A percentile compares a stretch with the other conserved stretches of the same genome.
phyloP scores from a whole-genome alignment of 2,329 filamentous ascomycete genomes.

The Uncinocarpus reesii region DNA sequence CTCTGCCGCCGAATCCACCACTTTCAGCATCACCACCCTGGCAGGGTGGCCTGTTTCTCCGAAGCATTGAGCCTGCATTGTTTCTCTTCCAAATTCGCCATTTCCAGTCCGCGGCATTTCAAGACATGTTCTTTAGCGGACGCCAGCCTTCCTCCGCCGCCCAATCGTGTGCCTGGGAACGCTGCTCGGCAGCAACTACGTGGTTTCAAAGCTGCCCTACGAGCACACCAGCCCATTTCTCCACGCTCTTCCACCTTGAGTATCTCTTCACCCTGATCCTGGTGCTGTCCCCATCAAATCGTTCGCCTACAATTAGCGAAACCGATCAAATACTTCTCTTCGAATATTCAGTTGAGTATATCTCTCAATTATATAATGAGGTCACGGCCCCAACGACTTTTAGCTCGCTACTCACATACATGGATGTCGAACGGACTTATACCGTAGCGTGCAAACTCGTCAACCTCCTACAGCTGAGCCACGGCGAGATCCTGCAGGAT shows the following conservation, averaged over 20 bases:
- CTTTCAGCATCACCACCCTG: constrained; percentile 36
- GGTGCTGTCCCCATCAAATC: constrained; percentile 68
- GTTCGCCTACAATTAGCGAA: constrained; percentile 58
- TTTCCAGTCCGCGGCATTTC: constrained; percentile 81
- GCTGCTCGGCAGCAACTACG: constrained; percentile 50
- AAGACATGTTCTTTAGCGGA: constrained; percentile 72
- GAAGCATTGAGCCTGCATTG: constrained; percentile 58
- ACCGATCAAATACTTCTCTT: constrained; percentile 75
- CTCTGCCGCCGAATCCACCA: constrained; percentile 51
- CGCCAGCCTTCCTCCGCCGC: constrained; percentile 58
- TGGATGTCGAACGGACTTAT: constrained; percentile 76
- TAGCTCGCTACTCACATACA: constrained; percentile 66
- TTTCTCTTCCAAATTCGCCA: constrained; percentile 74
- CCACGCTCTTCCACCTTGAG: constrained; percentile 75
- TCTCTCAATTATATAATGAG: constrained; percentile 61
- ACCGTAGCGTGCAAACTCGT: constrained; percentile 53
- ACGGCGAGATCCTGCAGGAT: constrained; percentile 15
- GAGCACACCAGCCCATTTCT: constrained; percentile 53
- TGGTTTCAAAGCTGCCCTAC: constrained; percentile 72
- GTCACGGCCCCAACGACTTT: constrained; percentile 47
- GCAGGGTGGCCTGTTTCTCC: constrained; percentile 40
- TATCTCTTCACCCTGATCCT: constrained; percentile 85
- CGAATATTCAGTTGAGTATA: constrained; percentile 74
- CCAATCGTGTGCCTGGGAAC: constrained; percentile 37
- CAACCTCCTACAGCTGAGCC: constrained; percentile 39